phyloP scores from a whole-genome alignment of 208 protist species.

The Leishmania turanica region DNA sequence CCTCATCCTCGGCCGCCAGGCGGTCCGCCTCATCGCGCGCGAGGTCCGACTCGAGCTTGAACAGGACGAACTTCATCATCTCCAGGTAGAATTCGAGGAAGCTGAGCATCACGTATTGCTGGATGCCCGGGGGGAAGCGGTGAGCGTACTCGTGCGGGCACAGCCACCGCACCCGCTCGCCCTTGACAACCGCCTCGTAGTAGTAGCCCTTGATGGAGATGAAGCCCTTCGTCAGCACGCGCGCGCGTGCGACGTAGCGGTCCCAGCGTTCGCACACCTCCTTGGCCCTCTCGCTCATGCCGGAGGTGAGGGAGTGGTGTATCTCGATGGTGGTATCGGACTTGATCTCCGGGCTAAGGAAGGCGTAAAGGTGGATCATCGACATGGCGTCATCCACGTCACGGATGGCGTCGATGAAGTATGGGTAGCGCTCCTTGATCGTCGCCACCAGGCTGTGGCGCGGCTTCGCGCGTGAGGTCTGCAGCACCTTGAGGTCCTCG shows the following conservation, averaged over 20 bases:
- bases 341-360: conserved; percentile 80
- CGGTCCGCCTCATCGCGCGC: conserved; percentile 61
- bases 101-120: conserved; percentile 95
- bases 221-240: conserved; percentile 95
- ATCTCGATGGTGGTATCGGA: conserved; percentile 76
- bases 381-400: conserved; percentile 98
- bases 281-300: conserved; percentile 75
- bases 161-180: conserved; percentile 96
- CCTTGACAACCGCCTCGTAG: conserved; percentile 97
- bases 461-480: conserved; percentile 76
- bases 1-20: conserved; percentile 42
- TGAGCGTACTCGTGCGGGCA: conserved; percentile 97
- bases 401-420: conserved; percentile 96
- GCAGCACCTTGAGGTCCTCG: conserved; percentile 73
- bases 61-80: conserved; percentile 97
- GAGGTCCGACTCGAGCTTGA: conserved; percentile 94
- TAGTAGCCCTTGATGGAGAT: conserved; percentile 99
- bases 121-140: conserved; percentile 93
- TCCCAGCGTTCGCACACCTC: conserved; percentile 80
- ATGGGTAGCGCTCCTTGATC: conserved; percentile 98
- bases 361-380: conserved; percentile 96
- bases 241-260: conserved; percentile 83
- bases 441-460: conserved; percentile 94
- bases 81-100: conserved; percentile 98
- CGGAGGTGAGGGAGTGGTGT: conserved; percentile 80